A percentile compares a stretch with the other conserved stretches of the same genome.
These are phyloP conservation scores for Hysterium pulicare DNA, from an alignment of 2,329 filamentous ascomycete species.

Conservation along the genomic window DNA sequence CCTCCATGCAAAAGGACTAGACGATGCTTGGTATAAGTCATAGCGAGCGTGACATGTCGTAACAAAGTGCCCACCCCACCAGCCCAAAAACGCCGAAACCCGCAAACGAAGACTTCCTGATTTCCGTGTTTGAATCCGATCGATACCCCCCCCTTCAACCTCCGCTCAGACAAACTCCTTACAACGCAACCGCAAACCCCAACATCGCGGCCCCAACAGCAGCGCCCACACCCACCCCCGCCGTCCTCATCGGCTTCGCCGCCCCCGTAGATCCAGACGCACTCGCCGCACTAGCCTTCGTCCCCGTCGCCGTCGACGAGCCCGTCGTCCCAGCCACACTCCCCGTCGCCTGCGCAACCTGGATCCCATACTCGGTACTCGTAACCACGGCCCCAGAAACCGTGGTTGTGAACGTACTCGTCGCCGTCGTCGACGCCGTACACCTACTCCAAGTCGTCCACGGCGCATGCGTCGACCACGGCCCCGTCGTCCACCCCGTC, in stretches of 20 bases:
- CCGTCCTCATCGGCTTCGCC: conserved; percentile 13
- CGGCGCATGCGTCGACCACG: conserved; percentile 32
- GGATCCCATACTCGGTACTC: conserved; percentile 28
- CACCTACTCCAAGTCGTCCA: conserved; percentile 37
- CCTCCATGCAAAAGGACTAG: too few species aligned
- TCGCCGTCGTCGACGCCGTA: conserved; percentile 29
- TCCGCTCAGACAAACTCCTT: too few species aligned
- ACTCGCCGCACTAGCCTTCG: conserved; percentile 6
- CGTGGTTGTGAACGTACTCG: conserved; percentile 26
- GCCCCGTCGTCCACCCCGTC: conserved; percentile 36
- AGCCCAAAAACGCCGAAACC: too few species aligned
- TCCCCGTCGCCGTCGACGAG: not conserved
- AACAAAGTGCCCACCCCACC: too few species aligned
- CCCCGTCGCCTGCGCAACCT: conserved; percentile 27
- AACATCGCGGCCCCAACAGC: conserved; percentile 21
- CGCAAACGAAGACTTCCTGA: too few species aligned
- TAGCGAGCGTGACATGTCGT: too few species aligned
- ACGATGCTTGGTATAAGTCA: too few species aligned
- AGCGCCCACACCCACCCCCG: conserved; percentile 16
- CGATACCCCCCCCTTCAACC: too few species aligned
- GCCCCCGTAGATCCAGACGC: conserved; percentile 9
- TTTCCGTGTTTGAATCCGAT: too few species aligned
- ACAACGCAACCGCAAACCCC: conserved; percentile 22
- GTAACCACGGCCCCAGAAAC: conserved; percentile 19
- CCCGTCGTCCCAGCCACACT: conserved; percentile 2